Percentiles rank a stretch among this genome's conserved stretches.
phyloP scores from a whole-genome alignment of 768 basidiomycete species.

The Sporobolomyces pararoseus region DNA sequence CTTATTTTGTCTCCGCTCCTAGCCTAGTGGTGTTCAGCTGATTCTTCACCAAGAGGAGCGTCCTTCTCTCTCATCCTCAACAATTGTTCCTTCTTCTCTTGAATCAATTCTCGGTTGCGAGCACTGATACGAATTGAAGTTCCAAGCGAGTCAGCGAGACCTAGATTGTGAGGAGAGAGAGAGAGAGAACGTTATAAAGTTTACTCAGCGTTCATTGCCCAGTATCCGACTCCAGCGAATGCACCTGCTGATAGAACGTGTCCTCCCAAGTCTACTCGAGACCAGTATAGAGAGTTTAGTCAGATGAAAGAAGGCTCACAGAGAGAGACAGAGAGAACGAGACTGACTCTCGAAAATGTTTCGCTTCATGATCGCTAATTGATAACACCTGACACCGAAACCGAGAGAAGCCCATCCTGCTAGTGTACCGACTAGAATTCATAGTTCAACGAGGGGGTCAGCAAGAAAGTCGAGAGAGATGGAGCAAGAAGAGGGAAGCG shows the following conservation, averaged over 20 bases:
- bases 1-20: too few species aligned
- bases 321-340: constrained; percentile 11
- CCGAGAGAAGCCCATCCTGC: constrained; percentile 77
- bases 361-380: constrained; percentile 78
- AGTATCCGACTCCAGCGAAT: constrained; percentile 73
- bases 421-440: constrained; percentile 45
- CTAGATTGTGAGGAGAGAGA: not conserved
- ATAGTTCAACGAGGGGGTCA: not conserved
- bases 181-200: not conserved
- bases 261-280: constrained; percentile 63
- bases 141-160: not conserved
- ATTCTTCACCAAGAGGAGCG: not conserved
- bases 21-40: constrained; percentile 7
- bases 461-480: not conserved
- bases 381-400: constrained; percentile 75
- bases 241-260: constrained; percentile 66
- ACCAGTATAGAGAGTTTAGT: too few species aligned
- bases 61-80: constrained; percentile 41
- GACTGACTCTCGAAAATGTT: constrained; percentile 74
- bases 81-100: constrained; percentile 43
- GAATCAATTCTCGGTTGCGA: constrained; percentile 22
- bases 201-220: constrained; percentile 55
- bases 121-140: constrained; percentile 3
- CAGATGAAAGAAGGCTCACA: not conserved
- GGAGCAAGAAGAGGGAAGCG: not conserved